Base-by-base conservation (phyloP, 2,329 filamentous ascomycete genomes). In the Penicillium sp. region DNA sequence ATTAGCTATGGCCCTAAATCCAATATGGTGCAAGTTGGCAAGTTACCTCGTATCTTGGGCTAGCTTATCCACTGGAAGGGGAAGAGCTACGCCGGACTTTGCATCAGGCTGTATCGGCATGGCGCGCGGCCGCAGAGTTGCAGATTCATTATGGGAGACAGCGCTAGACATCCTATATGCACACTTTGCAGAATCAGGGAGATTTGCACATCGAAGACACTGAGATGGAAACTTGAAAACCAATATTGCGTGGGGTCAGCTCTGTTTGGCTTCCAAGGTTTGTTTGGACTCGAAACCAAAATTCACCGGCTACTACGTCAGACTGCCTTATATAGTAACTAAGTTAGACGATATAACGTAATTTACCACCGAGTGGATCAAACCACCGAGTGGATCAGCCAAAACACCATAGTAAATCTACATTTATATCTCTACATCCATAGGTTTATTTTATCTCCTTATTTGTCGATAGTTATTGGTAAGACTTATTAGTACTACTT, bases 31-130 rank as follows among this genome's bases (percentile, higher is more conserved):
- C 11, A 25, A 33, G 6, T 31, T 3, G 16, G 25, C 14, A 9
- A 35, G 41, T 12, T 54, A 76, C 76, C 76, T 78, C 35, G 70
- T 71, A 17, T 75, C 67, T 16, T 65, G 61, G 25, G 66, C 67
- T 6, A 66, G 51, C 50, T 67, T 70, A 4, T 73, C 71, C 31
- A 67, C 41, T 45, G 59, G 64, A 46, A 66, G 61, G 26, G 56
- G 61, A 43, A 68, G 66, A 10, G 58, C 56, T 28, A 52, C 52
- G 19, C 69, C 69, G 22, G 60, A 55, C 31, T 59, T 63, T 17
- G 31, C 46, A 25, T 69, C 61, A 11, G 63, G 50, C 35, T 69
- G 55, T 19, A 64, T 59, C 48, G 67, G 69, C 48, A 70, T 46
- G 30, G 70, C 63, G 48, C 73, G 73, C 53, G 73, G 67, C 56